phyloP scores from a whole-genome alignment of 2,329 filamentous ascomycete species.

The Paecilomyces sp. region DNA sequence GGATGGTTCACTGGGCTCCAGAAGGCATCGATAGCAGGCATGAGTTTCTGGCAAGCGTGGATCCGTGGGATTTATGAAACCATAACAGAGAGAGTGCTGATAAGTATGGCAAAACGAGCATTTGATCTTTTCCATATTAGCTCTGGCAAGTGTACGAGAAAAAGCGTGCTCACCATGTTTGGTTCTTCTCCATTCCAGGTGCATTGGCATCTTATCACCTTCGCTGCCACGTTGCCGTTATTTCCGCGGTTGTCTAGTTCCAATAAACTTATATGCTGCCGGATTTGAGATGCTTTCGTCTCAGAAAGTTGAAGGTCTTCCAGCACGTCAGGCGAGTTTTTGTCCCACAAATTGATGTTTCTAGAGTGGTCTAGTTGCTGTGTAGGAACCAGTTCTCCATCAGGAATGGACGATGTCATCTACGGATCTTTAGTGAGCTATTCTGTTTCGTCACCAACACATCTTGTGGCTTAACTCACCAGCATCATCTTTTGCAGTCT shows the following conservation, averaged over 20 bases:
- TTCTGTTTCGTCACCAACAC: not conserved
- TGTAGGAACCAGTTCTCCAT: constrained; percentile 21
- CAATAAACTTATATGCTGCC: constrained; percentile 4
- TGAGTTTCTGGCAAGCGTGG: constrained; percentile 34
- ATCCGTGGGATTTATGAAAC: constrained; percentile 31
- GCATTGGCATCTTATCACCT: constrained; percentile 34
- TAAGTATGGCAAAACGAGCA: constrained; percentile 38
- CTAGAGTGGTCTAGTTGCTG: constrained; percentile 12
- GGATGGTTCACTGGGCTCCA: constrained; percentile 20
- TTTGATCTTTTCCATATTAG: constrained; percentile 25
- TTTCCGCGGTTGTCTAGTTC: not conserved
- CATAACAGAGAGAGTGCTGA: constrained; percentile 43
- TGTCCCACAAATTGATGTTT: constrained; percentile 1
- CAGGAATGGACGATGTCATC: constrained; percentile 11
- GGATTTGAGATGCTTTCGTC: constrained; percentile 11
- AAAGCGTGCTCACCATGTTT: constrained; percentile 31
- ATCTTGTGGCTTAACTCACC: constrained; percentile 4
- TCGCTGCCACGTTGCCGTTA: not conserved
- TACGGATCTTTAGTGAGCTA: constrained; percentile 10
- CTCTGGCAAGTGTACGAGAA: not conserved
- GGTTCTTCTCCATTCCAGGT: constrained; percentile 30
- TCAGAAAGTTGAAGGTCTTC: constrained; percentile 11
- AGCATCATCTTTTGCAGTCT: constrained; percentile 25
- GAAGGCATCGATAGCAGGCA: constrained; percentile 41
- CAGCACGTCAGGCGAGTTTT: constrained; percentile 3